Base-by-base conservation (phyloP, 2,329 filamentous ascomycete genomes). In the Ophiostoma montium region DNA sequence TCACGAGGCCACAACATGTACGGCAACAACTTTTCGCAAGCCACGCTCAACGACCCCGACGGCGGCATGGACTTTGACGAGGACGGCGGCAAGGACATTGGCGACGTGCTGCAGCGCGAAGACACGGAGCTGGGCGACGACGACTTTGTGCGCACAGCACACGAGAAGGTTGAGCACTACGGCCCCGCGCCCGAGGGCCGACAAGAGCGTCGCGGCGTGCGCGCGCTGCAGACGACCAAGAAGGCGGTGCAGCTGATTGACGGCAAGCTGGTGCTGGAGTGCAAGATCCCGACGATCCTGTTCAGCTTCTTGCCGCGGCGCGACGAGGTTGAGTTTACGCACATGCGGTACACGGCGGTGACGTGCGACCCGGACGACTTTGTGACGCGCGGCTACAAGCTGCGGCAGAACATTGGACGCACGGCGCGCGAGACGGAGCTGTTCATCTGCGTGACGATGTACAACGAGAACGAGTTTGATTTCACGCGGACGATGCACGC, bases 401-500 rank as follows among this genome's bases (percentile, higher is more conserved):
- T 96, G 52, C 84, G 90, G 54, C 90, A 96, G 66, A 83, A 80
- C 61, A 77, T 96, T 21, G 95, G 95, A 62, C 87, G 86, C 50
- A 95, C 95, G 65, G 84, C 87, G 3, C 76, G 90, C 49, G 86
- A 95, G 61, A 95, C 90, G 0, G 90, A 96, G 67, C 71, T 96
- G 2, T 95, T 96, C 65, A 95, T 96, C 59, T 90, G 89, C 32
- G 80, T 96, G 48, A 96, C 90, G 51, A 95, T 95, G 90, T 98
- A 98, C 70, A 98, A 98, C 65, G 92, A 98, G 67, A 86, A 95
- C 65, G 92, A 96, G 62, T 86, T 95, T 58, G 80, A 88, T 61
- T 98, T 98, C 59, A 95, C 92, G 7, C 80, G 92, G 43, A 98
- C 92, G 1, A 96, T 98, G 90, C 87, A 96, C 63, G 92, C 90